These are phyloP conservation scores for Irineochytrium annulatum DNA, from an alignment of 192 early-diverging fungal species.

Conservation along the genomic window DNA sequence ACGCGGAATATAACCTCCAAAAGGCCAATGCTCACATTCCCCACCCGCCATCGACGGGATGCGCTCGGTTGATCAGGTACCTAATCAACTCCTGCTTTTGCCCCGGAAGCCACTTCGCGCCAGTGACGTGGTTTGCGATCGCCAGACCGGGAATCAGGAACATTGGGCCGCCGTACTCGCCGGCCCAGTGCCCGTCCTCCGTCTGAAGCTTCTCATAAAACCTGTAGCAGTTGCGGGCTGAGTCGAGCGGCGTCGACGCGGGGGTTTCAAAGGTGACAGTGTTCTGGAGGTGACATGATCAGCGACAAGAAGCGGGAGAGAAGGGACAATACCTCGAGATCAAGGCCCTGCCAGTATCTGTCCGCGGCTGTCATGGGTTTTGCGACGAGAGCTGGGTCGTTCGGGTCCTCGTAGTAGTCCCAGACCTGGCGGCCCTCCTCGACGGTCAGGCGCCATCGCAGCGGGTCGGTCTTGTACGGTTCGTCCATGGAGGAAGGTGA, in stretches of 20 bases:
- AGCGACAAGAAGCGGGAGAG: not conserved
- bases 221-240: constrained; percentile 87
- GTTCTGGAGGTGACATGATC: constrained; percentile 6
- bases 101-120: constrained; percentile 57
- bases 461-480: constrained; percentile 73
- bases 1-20: not conserved
- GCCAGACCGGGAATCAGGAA: constrained; percentile 91
- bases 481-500: no score
- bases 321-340: constrained; percentile 8
- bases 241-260: constrained; percentile 67
- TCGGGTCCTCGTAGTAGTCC: constrained; percentile 68
- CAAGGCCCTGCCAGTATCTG: constrained; percentile 82
- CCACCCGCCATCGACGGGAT: constrained; percentile 91
- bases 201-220: constrained; percentile 88
- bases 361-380: constrained; percentile 79
- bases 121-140: constrained; percentile 84
- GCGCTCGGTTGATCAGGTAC: constrained; percentile 80
- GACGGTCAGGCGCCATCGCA: constrained; percentile 80
- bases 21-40: constrained; percentile 64
- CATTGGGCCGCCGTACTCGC: constrained; percentile 96
- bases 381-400: constrained; percentile 25
- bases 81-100: constrained; percentile 75
- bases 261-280: not conserved
- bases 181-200: constrained; percentile 82
- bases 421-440: constrained; percentile 89